Evolutionary conservation across 371 early-diverging fungal species (phyloP).

Genomic region (Rhizopus stolonifer): DNA sequence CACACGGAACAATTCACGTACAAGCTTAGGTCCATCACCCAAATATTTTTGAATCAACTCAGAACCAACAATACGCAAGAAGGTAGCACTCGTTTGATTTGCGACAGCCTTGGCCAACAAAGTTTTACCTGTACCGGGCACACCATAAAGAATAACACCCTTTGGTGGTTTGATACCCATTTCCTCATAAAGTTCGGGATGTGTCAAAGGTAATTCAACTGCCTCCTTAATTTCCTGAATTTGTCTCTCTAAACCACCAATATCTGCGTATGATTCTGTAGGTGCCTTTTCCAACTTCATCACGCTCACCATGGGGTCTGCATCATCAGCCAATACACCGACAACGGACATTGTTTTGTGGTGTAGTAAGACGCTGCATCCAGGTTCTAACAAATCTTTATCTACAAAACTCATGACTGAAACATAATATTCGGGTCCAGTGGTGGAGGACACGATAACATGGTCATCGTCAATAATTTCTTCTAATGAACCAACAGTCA

Average conservation of each 20-base stretch:
- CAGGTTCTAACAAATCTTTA: constrained; percentile 98
- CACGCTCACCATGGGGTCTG: constrained; percentile 99
- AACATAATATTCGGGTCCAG: constrained; percentile 99
- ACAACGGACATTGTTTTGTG: constrained; percentile 95
- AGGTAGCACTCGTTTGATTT: constrained; percentile 99
- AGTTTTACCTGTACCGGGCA: constrained; percentile 99
- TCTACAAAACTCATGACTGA: constrained; percentile 99
- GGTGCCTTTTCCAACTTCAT: constrained; percentile 99
- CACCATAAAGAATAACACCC: constrained; percentile 99
- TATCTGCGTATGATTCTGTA: constrained; percentile 98
- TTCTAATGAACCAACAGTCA: constrained; percentile 98
- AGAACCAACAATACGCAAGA: constrained; percentile 99
- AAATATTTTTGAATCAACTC: constrained; percentile 99
- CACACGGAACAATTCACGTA: constrained; percentile 98
- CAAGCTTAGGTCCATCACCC: constrained; percentile 99
- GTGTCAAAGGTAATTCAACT: constrained; percentile 99
- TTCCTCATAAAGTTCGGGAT: constrained; percentile 99
- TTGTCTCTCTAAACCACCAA: constrained; percentile 99
- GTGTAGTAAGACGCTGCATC: constrained; percentile 97
- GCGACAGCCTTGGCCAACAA: constrained; percentile 99
- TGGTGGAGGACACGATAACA: constrained; percentile 96
- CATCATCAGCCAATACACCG: constrained; percentile 96
- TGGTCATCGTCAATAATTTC: constrained; percentile 99
- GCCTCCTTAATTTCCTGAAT: constrained; percentile 99
- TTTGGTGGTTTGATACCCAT: constrained; percentile 99